Percentiles rank a stretch among this genome's conserved stretches.
Evolutionary conservation across 768 basidiomycete genomes (phyloP).

Genomic region (Kwoniella bestiolae): DNA sequence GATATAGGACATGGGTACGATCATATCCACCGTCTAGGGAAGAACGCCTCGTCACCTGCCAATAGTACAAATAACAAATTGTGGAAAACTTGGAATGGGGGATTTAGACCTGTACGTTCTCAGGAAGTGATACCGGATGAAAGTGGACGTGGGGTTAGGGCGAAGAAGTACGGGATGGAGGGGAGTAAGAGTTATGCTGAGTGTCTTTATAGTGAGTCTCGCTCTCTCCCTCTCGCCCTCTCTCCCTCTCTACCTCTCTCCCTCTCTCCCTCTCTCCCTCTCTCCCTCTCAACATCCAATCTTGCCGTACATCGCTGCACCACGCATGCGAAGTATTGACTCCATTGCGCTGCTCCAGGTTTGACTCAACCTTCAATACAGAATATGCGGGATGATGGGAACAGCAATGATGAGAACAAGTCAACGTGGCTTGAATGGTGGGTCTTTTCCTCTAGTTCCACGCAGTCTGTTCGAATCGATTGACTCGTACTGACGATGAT

Average conservation of each 20-base stretch:
- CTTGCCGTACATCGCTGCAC: no score
- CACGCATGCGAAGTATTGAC: no score
- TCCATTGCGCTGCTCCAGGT: no score
- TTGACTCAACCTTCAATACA: background rate
- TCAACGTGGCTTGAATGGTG: background rate
- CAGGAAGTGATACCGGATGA: background rate
- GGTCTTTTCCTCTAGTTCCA: no score
- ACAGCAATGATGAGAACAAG: background rate
- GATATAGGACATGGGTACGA: constrained; percentile 3
- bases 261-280: no score
- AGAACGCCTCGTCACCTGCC: background rate
- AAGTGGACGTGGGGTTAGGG: background rate
- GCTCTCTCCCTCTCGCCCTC: no score
- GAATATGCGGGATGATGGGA: background rate
- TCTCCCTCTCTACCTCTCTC: no score
- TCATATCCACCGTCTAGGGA: constrained; percentile 6
- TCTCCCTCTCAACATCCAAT: no score
- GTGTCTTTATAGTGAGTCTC: background rate
- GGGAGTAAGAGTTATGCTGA: background rate
- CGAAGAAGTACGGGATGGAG: background rate
- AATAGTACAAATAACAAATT: background rate
- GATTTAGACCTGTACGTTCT: background rate
- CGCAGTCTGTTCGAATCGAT: no score
- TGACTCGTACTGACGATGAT: no score
- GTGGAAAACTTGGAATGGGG: constrained; percentile 3